A percentile compares a stretch with the other conserved stretches of the same genome.
These are phyloP conservation scores for Penicillium sp. DNA, from an alignment of 2,329 filamentous ascomycete genomes.

Conservation along the genomic window DNA sequence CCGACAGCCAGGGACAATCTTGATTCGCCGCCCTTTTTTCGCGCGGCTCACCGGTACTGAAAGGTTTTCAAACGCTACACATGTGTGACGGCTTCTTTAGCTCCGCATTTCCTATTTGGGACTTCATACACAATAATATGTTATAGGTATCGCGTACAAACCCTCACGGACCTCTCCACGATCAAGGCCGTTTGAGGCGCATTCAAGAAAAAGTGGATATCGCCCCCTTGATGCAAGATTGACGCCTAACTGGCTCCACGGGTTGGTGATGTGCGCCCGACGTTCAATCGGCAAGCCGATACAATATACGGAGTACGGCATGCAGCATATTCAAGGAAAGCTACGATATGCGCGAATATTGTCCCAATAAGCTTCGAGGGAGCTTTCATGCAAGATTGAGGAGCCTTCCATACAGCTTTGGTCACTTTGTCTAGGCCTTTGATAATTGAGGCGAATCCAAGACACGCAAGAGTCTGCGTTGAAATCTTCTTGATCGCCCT, in stretches of 20 bases:
- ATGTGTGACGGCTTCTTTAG: not conserved
- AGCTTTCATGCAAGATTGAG: not conserved
- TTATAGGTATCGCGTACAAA: not conserved
- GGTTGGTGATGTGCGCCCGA: slow-evolving; percentile 7
- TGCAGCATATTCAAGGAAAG: not conserved
- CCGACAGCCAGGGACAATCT: not conserved
- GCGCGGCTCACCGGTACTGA: slow-evolving; percentile 17
- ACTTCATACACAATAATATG: not conserved
- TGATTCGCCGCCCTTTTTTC: slow-evolving; percentile 13
- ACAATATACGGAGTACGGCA: not conserved
- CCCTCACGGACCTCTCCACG: slow-evolving; percentile 6
- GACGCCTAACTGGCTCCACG: slow-evolving; percentile 6
- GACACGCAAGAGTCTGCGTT: not conserved
- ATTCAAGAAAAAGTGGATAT: slow-evolving; percentile 1
- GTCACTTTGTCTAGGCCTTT: not conserved
- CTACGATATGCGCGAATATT: not conserved
- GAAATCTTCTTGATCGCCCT: not conserved
- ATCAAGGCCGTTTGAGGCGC: not conserved
- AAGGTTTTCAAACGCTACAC: slow-evolving; percentile 1
- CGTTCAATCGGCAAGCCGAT: slow-evolving; percentile 10
- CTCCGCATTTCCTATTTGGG: slow-evolving; percentile 5
- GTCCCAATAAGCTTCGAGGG: not conserved
- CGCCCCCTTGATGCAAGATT: not conserved
- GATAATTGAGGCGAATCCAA: not conserved
- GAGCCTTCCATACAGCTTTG: not conserved